Evolutionary conservation across 805 yeast genomes (phyloP), one percentile per base, ranked within the genome.

Genomic region (Priceomyces fermenticarens): DNA sequence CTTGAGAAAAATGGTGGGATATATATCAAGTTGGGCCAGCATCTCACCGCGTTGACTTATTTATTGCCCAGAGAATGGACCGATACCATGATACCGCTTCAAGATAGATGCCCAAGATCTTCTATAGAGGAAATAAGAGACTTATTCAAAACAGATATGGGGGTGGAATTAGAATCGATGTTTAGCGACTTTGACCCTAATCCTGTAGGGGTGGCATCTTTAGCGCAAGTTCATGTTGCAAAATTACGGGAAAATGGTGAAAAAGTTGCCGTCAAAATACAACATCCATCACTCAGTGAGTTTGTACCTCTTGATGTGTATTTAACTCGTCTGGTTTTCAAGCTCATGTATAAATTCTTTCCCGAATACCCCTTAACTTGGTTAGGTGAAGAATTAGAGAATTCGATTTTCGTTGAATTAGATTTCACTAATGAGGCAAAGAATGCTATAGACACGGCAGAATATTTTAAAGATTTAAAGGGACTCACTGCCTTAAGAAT

Each of bases 41-140:
- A 93, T 57, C 69, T 93, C 10, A 78, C 90, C 31, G 98, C 98
- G 0, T 74, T 93, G 77, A 87, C 97, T 1, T 93, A 93, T 62
- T 67, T 93, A 26, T 67, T 93, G 37, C 99, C 99, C 0, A 70
- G 67, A 3, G 97, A 93, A 63, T 93, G 99, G 99, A 91, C 98
- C 1, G 80, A 80, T 11, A 83, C 98, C 0, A 93, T 93, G 96
- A 73, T 83, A 27, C 96, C 97, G 1, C 67, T 93, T 39, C 98
- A 91, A 56, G 96, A 90, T 53, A 77, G 78, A 55, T 91, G 98
- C 58, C 98, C 99, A 0, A 70, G 74, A 49, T 84, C 96, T 1
- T 76, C 89, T 0, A 51, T 80, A 25, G 86, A 78, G 35, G 88
- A 85, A 31, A 80, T 93, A 14, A 67, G 73, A 32, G 67, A 68